Evolutionary conservation across 2,329 filamentous ascomycete species (phyloP), one percentile per base, ranked within the genome.

Genomic region (Orbilia javanica): DNA sequence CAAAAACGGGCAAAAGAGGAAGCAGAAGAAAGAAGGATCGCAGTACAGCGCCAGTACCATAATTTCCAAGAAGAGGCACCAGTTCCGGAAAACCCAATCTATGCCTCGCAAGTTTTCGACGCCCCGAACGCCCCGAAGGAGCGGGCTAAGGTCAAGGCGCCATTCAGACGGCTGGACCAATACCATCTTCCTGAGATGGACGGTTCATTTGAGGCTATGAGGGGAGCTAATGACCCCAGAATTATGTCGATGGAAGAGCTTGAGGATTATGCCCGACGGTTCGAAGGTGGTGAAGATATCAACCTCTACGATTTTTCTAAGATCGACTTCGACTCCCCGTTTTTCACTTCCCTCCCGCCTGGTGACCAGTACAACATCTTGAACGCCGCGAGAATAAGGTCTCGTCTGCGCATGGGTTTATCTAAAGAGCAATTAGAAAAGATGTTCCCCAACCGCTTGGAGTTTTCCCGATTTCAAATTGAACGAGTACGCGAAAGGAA

Each of bases 391-490:
- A 88, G 96, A 79, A 83, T 99, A 79, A 88, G 96, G 71, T 97
- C 93, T 83, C 88, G 96, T 66, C 86, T 99, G 82, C 90, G 96
- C 83, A 97, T 99, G 95, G 96, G 96, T 0, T 89, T 97, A 81
- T 97, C 93, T 71, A 98, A 98, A 84, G 95, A 99, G 80, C 96
- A 99, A 84, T 85, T 99, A 13, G 94, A 98, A 81, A 89, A 88
- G 53, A 99, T 99, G 96, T 99, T 99, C 83, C 95, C 96, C 0
- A 92, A 99, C 83, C 90, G 96, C 27, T 97, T 99, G 94, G 96
- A 92, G 0, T 99, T 99, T 83, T 97, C 94, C 0, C 91, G 88
- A 79, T 99, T 99, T 82, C 96, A 99, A 84, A 97, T 99, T 73
- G 96, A 98, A 83, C 88, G 96, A 73, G 96, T 98, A 10, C 90